phyloP scores from a whole-genome alignment of 495 filamentous ascomycete genomes.

The Elasticomyces elasticus region DNA sequence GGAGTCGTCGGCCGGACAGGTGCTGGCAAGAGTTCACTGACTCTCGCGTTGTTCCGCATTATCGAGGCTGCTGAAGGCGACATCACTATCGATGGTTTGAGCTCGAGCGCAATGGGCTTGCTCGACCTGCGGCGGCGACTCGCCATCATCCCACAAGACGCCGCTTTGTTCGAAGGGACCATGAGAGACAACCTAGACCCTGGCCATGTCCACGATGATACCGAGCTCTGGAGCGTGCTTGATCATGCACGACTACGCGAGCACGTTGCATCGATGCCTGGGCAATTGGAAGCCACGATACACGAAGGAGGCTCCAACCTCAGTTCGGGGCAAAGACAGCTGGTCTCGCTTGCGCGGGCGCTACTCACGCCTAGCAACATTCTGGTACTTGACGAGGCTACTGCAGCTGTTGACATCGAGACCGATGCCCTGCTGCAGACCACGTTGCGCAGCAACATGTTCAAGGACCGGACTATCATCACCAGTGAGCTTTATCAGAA shows the following conservation, averaged over 20 bases:
- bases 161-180: constrained; percentile 92
- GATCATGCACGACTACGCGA: constrained; percentile 92
- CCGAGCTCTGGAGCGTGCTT: constrained; percentile 93
- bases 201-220: constrained; percentile 89
- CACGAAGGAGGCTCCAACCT: constrained; percentile 85
- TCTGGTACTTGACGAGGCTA: constrained; percentile 93
- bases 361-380: constrained; percentile 94
- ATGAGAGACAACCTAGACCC: constrained; percentile 95
- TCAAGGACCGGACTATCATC: constrained; percentile 88
- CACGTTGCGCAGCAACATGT: constrained; percentile 53
- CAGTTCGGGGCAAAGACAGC: constrained; percentile 82
- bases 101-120: constrained; percentile 84
- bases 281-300: constrained; percentile 78
- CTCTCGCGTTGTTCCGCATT: constrained; percentile 87
- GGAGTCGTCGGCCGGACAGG: constrained; percentile 95
- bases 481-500: constrained; percentile 43
- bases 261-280: constrained; percentile 78
- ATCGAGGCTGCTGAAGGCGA: constrained; percentile 75
- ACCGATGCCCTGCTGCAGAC: constrained; percentile 76
- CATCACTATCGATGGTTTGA: constrained; percentile 79
- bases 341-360: constrained; percentile 85
- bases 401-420: constrained; percentile 90
- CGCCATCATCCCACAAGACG: constrained; percentile 97
- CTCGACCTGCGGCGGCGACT: constrained; percentile 80
- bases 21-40: constrained; percentile 92